phyloP scores from a whole-genome alignment of 768 basidiomycete genomes.

The Trametes cinnabarina region DNA sequence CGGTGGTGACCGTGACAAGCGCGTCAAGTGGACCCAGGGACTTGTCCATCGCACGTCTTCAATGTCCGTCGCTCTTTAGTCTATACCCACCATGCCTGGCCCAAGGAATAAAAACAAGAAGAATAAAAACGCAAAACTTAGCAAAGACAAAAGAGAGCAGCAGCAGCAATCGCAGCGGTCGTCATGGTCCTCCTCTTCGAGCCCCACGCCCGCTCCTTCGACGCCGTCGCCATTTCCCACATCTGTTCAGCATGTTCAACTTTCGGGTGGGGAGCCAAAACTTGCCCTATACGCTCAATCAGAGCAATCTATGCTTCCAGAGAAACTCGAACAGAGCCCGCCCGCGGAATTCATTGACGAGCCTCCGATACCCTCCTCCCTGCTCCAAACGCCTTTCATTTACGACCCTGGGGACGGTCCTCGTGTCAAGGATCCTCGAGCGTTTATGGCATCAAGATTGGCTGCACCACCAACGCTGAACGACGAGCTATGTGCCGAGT shows the following conservation, averaged over 20 bases:
- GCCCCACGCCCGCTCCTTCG: background rate
- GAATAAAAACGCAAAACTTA: conserved; percentile 37
- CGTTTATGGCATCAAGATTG: conserved; percentile 67
- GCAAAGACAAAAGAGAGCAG: conserved; percentile 34
- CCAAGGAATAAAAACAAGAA: conserved; percentile 51
- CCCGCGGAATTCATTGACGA: background rate
- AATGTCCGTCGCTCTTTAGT: too few relatives aligned
- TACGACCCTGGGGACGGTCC: conserved; percentile 79
- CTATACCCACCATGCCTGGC: conserved; percentile 49
- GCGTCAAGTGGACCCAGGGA: conserved; percentile 11
- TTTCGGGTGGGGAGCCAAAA: background rate
- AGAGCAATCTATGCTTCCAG: background rate
- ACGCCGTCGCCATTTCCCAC: background rate
- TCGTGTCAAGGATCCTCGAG: conserved; percentile 63
- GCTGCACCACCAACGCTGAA: conserved; percentile 62
- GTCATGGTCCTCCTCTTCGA: conserved; percentile 15
- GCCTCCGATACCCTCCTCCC: conserved; percentile 16
- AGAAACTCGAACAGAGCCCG: background rate
- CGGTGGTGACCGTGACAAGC: conserved; percentile 14
- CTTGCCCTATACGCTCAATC: background rate
- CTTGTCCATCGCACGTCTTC: background rate
- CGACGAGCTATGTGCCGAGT: conserved; percentile 72
- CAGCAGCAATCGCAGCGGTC: background rate
- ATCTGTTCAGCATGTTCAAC: background rate
- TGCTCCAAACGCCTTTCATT: conserved; percentile 52